Evolutionary conservation across 306 rosid species (phyloP).

Genomic region (Rubus parviflorus): DNA sequence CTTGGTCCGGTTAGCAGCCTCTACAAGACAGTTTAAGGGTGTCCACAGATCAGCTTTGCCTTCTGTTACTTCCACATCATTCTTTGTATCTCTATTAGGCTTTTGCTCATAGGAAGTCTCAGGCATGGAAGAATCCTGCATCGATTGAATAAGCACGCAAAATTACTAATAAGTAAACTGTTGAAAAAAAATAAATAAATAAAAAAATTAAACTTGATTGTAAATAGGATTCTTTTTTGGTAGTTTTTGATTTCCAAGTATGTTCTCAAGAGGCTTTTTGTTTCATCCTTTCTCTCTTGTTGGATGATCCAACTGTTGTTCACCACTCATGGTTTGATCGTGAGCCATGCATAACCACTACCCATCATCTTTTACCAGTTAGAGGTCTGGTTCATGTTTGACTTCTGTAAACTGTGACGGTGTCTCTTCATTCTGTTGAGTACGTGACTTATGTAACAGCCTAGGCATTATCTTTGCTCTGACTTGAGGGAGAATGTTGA

Average conservation of each 20-base stretch:
- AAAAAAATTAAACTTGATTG: neutral
- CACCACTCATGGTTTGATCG: neutral
- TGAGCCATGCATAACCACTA: neutral
- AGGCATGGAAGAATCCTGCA: conserved; percentile 57
- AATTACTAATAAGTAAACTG: neutral
- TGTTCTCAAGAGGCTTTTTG: neutral
- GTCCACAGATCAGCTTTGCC: conserved; percentile 97
- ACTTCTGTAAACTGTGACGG: neutral
- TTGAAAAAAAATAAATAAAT: neutral
- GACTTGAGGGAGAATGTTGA: neutral
- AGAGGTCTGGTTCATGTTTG: neutral
- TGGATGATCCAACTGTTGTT: neutral
- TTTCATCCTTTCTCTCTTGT: neutral
- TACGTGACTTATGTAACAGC: neutral
- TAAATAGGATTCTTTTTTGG: neutral
- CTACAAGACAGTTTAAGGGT: conserved; percentile 95
- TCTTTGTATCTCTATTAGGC: conserved; percentile 39
- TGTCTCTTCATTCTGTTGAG: neutral
- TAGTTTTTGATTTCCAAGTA: neutral
- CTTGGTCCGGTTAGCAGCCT: conserved; percentile 96
- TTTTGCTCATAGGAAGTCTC: conserved; percentile 61
- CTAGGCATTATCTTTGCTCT: neutral
- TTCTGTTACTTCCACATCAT: conserved; percentile 49
- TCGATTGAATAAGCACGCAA: conserved; percentile 9
- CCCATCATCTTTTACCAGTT: neutral